phyloP scores from a whole-genome alignment of 805 yeast species.

The Candida orba region DNA sequence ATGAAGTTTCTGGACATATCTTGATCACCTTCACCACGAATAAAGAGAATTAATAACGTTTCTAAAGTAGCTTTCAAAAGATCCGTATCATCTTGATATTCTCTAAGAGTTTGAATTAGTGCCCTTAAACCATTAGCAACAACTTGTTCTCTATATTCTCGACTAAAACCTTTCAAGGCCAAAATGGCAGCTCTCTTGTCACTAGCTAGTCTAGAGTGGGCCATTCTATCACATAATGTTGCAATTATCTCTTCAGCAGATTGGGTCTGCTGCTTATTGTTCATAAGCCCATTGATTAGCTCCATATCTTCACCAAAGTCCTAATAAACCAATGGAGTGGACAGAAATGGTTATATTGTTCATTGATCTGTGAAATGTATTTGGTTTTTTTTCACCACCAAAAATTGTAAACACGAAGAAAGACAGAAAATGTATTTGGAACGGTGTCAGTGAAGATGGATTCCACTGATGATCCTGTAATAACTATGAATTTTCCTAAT shows the following conservation, averaged over 20 bases:
- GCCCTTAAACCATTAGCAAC: slow-evolving; percentile 81
- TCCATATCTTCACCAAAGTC: slow-evolving; percentile 30
- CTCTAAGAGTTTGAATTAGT: slow-evolving; percentile 54
- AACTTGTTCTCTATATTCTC: slow-evolving; percentile 85
- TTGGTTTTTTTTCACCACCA: not conserved
- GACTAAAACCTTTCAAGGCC: slow-evolving; percentile 79
- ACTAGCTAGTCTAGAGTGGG: slow-evolving; percentile 70
- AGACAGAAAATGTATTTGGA: not conserved
- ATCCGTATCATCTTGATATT: slow-evolving; percentile 63
- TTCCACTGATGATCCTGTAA: not conserved
- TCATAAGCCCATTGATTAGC: slow-evolving; percentile 33
- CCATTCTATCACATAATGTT: slow-evolving; percentile 79
- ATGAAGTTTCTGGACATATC: slow-evolving; percentile 65
- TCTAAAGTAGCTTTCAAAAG: slow-evolving; percentile 77
- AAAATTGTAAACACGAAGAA: not conserved
- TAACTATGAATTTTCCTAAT: slow-evolving; percentile 1
- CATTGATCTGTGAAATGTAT: not conserved
- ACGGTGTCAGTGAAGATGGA: not conserved
- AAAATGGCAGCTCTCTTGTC: slow-evolving; percentile 90
- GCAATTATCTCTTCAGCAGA: slow-evolving; percentile 80
- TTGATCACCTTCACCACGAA: slow-evolving; percentile 59
- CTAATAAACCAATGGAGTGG: not conserved
- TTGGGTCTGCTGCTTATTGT: slow-evolving; percentile 42
- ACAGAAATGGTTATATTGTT: not conserved
- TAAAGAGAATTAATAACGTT: slow-evolving; percentile 74